Conservation (phyloP, 2,329 filamentous ascomycete species). For the Cladosporium halotolerans region DNA sequence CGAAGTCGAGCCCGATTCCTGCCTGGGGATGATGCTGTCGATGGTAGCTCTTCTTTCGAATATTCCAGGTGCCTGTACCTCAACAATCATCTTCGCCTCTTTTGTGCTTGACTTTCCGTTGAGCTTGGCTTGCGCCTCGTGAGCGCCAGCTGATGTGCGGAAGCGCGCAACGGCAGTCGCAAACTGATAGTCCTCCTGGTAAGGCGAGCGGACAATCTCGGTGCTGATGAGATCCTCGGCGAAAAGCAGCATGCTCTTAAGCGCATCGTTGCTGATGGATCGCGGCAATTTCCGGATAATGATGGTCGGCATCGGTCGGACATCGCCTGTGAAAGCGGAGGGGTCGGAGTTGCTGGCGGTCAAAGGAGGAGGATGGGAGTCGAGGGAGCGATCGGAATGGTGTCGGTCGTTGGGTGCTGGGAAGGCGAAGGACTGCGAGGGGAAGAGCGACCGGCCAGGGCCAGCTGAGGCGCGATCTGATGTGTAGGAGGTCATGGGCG, state of each 20-base stretch:
- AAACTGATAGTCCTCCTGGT: slow-evolving; percentile 51
- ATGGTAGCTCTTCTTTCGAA: slow-evolving; percentile 45
- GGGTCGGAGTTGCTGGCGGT: slow-evolving; percentile 6
- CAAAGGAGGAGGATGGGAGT: slow-evolving; percentile 5
- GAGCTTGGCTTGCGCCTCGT: slow-evolving; percentile 53
- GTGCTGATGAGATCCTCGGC: slow-evolving; percentile 56
- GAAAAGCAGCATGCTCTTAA: slow-evolving; percentile 60
- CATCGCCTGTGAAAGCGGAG: slow-evolving; percentile 8
- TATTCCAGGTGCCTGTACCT: slow-evolving; percentile 42
- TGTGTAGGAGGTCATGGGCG: neutral
- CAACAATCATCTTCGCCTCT: slow-evolving; percentile 52
- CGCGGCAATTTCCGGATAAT: slow-evolving; percentile 55
- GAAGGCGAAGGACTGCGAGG: neutral
- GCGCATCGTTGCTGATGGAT: slow-evolving; percentile 52
- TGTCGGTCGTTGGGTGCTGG: neutral
- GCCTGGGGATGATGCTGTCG: slow-evolving; percentile 41
- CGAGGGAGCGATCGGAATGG: slow-evolving; percentile 4
- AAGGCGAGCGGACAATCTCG: slow-evolving; percentile 50
- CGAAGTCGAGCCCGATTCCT: slow-evolving; percentile 40
- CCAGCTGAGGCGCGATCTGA: neutral
- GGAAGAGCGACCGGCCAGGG: neutral
- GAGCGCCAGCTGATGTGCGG: slow-evolving; percentile 49
- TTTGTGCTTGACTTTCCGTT: slow-evolving; percentile 58
- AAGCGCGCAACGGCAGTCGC: slow-evolving; percentile 55
- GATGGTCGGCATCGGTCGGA: slow-evolving; percentile 33